Percentiles rank a stretch among this genome's conserved stretches.
Conservation (phyloP, 73 alveolate genomes). For the Tetrahymena thermophila region DNA sequence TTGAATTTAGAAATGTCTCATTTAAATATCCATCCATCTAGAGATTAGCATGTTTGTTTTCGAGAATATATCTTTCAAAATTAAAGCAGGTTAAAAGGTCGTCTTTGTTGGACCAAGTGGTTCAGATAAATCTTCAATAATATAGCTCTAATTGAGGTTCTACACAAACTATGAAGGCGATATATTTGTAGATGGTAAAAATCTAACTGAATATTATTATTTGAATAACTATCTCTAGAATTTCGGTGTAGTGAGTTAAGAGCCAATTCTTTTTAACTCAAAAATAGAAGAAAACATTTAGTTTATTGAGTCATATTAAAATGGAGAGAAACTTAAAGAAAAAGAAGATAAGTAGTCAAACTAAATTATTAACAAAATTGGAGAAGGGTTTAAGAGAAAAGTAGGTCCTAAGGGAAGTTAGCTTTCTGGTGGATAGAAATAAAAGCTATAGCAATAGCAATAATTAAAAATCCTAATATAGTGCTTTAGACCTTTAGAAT, state of each 20-base stretch:
- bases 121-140: constrained; percentile 72
- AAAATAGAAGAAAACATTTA: constrained; percentile 45
- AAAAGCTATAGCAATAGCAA: constrained; percentile 63
- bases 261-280: constrained; percentile 54
- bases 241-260: constrained; percentile 75
- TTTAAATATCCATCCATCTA: constrained; percentile 74
- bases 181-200: constrained; percentile 58
- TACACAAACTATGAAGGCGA: constrained; percentile 71
- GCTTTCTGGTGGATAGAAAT: constrained; percentile 61
- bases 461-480: constrained; percentile 48
- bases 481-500: constrained; percentile 53
- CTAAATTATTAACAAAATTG: constrained; percentile 7
- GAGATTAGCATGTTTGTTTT: constrained; percentile 41
- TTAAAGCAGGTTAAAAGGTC: constrained; percentile 58
- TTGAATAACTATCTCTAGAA: constrained; percentile 46
- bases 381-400: constrained; percentile 59
- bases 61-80: constrained; percentile 39
- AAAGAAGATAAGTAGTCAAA: constrained; percentile 25
- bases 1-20: constrained; percentile 65
- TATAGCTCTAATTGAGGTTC: constrained; percentile 59
- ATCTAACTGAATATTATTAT: constrained; percentile 45
- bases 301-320: constrained; percentile 32
- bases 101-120: constrained; percentile 81
- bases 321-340: background rate
- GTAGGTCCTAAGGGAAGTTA: constrained; percentile 56